These are phyloP conservation scores for Neospora caninum DNA, from an alignment of 169 alveolate species.

Conservation along the genomic window DNA sequence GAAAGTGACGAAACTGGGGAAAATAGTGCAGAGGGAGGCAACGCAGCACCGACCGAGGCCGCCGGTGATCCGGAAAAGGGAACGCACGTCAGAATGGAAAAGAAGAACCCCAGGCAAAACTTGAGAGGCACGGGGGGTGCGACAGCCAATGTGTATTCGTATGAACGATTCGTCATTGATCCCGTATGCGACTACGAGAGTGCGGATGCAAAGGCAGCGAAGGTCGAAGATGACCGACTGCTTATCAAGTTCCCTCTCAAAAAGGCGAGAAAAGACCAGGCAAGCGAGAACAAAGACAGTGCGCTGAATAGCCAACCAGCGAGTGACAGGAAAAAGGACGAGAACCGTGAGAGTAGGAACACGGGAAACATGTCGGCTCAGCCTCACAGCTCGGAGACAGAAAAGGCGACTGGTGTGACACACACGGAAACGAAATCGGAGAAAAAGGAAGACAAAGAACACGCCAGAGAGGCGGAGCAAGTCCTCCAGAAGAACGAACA, in stretches of 20 bases:
- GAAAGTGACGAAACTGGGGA: neutral
- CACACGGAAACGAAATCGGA: no score
- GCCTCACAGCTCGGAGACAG: neutral
- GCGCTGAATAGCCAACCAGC: neutral
- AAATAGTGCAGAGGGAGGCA: neutral
- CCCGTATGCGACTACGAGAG: slow-evolving; percentile 26
- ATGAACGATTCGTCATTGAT: neutral
- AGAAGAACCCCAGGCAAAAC: neutral
- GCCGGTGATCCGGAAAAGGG: neutral
- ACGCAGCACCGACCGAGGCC: neutral
- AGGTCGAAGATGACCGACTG: slow-evolving; percentile 13
- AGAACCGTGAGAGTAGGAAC: neutral
- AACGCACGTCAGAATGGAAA: neutral
- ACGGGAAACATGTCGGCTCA: no score
- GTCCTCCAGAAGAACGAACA: neutral
- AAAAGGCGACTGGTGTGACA: neutral
- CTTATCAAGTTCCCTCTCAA: neutral
- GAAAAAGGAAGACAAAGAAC: neutral
- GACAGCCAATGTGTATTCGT: slow-evolving; percentile 3
- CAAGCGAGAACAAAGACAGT: neutral
- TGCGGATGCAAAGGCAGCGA: neutral
- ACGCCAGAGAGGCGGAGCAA: neutral
- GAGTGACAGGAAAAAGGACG: neutral
- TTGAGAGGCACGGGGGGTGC: neutral
- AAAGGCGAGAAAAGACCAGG: neutral